Percentiles rank a stretch among this genome's conserved stretches.
phyloP scores from a whole-genome alignment of 331 rosid genomes.

The Quercus tomentella region DNA sequence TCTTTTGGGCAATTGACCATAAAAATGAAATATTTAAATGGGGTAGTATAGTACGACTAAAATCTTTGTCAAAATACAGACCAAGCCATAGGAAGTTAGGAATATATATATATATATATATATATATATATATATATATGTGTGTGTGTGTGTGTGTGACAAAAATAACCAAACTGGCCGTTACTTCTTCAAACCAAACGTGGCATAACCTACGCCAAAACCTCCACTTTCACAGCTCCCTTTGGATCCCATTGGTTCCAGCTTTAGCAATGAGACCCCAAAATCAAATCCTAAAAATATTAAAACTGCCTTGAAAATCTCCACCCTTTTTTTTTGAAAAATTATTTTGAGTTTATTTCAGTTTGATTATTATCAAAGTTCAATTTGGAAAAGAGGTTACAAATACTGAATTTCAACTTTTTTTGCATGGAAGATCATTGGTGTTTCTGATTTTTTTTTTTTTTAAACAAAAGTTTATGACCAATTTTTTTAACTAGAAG shows the following conservation, averaged over 20 bases:
- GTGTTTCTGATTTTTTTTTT: background rate
- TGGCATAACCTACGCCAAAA: conserved; percentile 32
- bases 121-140: fast-evolving
- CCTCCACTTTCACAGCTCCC: conserved; percentile 8
- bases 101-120: too few relatives aligned
- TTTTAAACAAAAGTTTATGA: background rate
- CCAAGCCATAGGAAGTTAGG: too few relatives aligned
- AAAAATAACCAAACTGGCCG: background rate
- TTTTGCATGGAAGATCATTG: background rate
- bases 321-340: background rate
- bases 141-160: too few relatives aligned
- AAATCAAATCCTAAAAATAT: background rate
- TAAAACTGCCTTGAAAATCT: background rate
- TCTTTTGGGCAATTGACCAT: too few relatives aligned
- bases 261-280: background rate
- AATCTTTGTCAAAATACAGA: too few relatives aligned
- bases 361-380: background rate
- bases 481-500: background rate
- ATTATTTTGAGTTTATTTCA: background rate
- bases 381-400: background rate
- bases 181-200: conserved; percentile 35
- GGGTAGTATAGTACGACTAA: too few relatives aligned
- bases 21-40: too few relatives aligned
- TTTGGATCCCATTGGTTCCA: too few relatives aligned
- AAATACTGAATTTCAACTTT: background rate